A percentile compares a stretch with the other conserved stretches of the same genome.
Conservation (phyloP, 768 basidiomycete species). For the Xerocomus potaroensis region DNA sequence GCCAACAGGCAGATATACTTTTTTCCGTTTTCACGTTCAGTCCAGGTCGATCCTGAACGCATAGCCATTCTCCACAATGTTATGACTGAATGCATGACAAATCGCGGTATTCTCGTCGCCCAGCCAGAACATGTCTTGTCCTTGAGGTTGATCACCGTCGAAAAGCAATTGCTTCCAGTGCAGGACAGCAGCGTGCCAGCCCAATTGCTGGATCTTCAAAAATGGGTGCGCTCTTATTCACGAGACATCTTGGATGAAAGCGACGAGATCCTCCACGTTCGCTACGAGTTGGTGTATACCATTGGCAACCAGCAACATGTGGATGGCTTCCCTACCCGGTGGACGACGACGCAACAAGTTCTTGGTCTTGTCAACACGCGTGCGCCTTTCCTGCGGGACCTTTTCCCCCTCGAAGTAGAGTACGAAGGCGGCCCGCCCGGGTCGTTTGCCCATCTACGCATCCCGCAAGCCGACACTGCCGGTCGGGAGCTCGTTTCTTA, state of each 20-base stretch:
- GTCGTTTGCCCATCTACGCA: constrained; percentile 11
- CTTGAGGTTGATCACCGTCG: constrained; percentile 37
- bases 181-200: constrained; percentile 9
- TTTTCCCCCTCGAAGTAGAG: constrained; percentile 10
- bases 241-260: constrained; percentile 23
- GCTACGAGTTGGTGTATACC: constrained; percentile 48
- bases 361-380: constrained; percentile 26
- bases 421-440: constrained; percentile 2
- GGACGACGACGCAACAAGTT: constrained; percentile 38
- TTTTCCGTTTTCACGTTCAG: constrained; percentile 30
- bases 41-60: constrained; percentile 20
- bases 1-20: constrained; percentile 31
- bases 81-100: constrained; percentile 29
- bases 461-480: constrained; percentile 9
- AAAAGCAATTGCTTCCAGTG: constrained; percentile 11
- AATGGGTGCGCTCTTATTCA: constrained; percentile 17
- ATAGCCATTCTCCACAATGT: constrained; percentile 2
- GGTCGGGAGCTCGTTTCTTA: constrained; percentile 4
- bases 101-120: constrained; percentile 39
- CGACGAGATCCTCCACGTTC: constrained; percentile 40
- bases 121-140: constrained; percentile 54
- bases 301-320: constrained; percentile 34
- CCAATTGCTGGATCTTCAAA: constrained; percentile 17
- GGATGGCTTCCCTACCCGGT: constrained; percentile 42
- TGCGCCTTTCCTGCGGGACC: neutral